Evolutionary conservation across 1,284 basidiomycete genomes (phyloP), one percentile per base, ranked within the genome.

Genomic region (Cryptococcus wingfieldii): DNA sequence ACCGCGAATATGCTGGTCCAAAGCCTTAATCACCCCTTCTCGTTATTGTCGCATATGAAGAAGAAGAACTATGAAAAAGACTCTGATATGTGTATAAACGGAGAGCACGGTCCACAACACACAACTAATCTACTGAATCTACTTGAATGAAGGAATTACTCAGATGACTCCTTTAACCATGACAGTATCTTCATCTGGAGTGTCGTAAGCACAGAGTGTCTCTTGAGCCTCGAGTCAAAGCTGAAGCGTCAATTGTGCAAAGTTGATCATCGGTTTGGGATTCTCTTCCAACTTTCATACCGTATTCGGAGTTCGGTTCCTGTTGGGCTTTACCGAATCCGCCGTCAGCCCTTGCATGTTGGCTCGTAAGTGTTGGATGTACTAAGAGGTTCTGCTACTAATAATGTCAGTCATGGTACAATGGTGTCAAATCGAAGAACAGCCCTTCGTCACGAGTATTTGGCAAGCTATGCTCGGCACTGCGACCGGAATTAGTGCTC

Each of bases 201-300:
- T 5, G 58, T 25, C 4, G 55, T 65, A 45, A 53, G 59, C 59
- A 14, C 38, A 14, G 18, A 8, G 18, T 8, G 27, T 23, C 23
- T 23, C 23, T 23, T 2, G 23, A 23, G 23, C 23, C 23, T 23
- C 23, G 23, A 23, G 23, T 23, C 2, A 23, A 23, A 23, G 23
- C 23, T 23, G 23, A 23, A 3, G 23, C 23, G 23, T 2, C 23
- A 23, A 23, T 23, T 23, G 23, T 23, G 23, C 23, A 23, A 37
- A 60, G 47, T 57, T 64, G 1, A 50, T 90, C 54, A 66, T 90
- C 13, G 90, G 88, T 0, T 74, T 91, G 8, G 68, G 86, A 1
- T 90, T 92, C 72, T 85, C 85, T 0, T 77, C 91, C 19, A 88
- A 49, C 38, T 58, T 69, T n/a, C 86, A 0, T 86, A 89, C 72